phyloP scores from a whole-genome alignment of 805 yeast genomes.

The Myxozyma melibiosi region DNA sequence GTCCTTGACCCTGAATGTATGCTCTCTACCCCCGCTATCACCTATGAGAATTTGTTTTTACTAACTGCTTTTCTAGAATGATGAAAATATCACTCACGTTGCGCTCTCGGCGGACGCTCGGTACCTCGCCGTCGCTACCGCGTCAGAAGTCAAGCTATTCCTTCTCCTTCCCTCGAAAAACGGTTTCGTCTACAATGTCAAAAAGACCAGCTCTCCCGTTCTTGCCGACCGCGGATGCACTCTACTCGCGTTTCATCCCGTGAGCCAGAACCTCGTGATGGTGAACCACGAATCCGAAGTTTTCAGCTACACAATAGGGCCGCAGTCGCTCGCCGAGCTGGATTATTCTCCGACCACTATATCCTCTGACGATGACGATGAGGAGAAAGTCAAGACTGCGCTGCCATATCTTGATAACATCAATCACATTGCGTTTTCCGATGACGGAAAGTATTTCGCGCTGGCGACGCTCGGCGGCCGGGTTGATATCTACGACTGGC shows the following conservation, averaged over 20 bases:
- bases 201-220: slow-evolving; percentile 53
- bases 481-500: slow-evolving; percentile 53
- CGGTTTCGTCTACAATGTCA: slow-evolving; percentile 49
- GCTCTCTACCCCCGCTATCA: background rate
- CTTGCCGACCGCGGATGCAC: slow-evolving; percentile 56
- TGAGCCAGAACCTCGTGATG: slow-evolving; percentile 50
- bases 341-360: background rate
- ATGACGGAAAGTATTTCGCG: slow-evolving; percentile 52
- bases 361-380: slow-evolving; percentile 44
- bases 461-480: slow-evolving; percentile 67
- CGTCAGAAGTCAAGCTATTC: slow-evolving; percentile 69
- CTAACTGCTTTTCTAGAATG: slow-evolving; percentile 60
- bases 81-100: slow-evolving; percentile 75
- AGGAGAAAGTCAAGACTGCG: slow-evolving; percentile 37
- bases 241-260: slow-evolving; percentile 49
- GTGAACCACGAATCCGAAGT: slow-evolving; percentile 66
- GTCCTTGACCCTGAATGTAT: slow-evolving; percentile 43
- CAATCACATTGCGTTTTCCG: slow-evolving; percentile 54
- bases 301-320: slow-evolving; percentile 45
- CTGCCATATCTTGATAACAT: slow-evolving; percentile 55
- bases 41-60: background rate
- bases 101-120: slow-evolving; percentile 66
- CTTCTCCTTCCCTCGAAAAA: slow-evolving; percentile 50
- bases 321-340: slow-evolving; percentile 1
- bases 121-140: slow-evolving; percentile 70